Evolutionary conservation across 2,329 filamentous ascomycete species (phyloP), one percentile per base, ranked within the genome.

Genomic region (Aspergillus niger): DNA sequence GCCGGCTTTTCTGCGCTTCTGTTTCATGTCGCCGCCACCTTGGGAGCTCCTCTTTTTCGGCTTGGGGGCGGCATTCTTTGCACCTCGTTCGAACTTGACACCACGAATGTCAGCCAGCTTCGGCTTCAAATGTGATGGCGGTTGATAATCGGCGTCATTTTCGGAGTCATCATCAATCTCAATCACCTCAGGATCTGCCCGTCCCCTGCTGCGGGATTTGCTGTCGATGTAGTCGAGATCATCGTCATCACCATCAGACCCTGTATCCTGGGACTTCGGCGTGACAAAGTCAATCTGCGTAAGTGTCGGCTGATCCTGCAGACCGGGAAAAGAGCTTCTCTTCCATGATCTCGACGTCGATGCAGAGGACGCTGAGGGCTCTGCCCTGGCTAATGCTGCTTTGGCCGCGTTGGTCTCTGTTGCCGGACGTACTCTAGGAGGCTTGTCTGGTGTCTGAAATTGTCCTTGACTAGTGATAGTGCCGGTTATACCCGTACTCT

Each of bases 201-300:
- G n/a, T 2, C 41, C 49, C 22, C 47, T 43, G 44, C 58, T 43
- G 6, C 44, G 41, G 5, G 41, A 49, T n/a, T 24, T 39, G 8
- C 63, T 57, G 8, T 71, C 67, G 20, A 76, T 68, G 59, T 76
- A 76, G 41, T 74, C 67, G n/a, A 75, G 67, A 30, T 71, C 61
- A 5, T 71, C 69, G 44, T 72, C 70, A 50, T 72, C 32, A 5
- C 32, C 32, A 13, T 36, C 51, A 36, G 58, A 59, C 53, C 44
- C 55, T 11, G 39, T 26, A 47, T 43, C 63, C 61, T 60, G 63
- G 55, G 53, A 63, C 41, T 57, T 66, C 47, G 63, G 70, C 2
- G 70, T 70, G 49, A 77, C 74, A 54, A 74, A 79, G 39, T 75
- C 76, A 52, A 79, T 76, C 59, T 79, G 77, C 1, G 77, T 79